Base-by-base conservation (phyloP, 768 basidiomycete species). In the Agrocybe praecox region DNA sequence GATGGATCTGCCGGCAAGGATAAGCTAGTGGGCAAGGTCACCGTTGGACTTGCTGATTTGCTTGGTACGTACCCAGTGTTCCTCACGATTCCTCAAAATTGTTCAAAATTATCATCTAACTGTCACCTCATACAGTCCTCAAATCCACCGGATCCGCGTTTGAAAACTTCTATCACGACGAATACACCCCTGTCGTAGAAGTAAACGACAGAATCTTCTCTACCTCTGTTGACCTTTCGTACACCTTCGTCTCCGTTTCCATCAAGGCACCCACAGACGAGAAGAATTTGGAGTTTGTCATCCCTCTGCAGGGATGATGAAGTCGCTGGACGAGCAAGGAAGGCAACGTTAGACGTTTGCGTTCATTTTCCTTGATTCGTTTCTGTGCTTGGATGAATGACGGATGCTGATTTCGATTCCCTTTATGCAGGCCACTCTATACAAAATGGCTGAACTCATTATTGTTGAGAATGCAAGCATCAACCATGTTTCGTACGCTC, bases 111-210 rank as follows among this genome's bases (percentile, higher is more conserved):
- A 18, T 43, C n/a, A 21, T 9, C 40, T 49, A 8, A 34, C 23
- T 29, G 14, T 40, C 1, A 42, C 24, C 10, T 6, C 11, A 19
- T 29, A 11, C 62, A 92, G 95, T 97, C 14, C 83, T 98, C 65
- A 98, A 98, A 74, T 85, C 90, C 32, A 87, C 90, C 4, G 96
- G 93, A 12, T 94, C 92, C 0, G 83, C 88, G 0, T 98, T 98
- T 68, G 80, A 87, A 53, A 79, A 82, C 23, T 98, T 95, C 72
- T 69, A 90, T 48, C 81, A 84, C 2, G 94, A 96, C 71, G 91
- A 94, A 65, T 92, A 86, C 72, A 95, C 95, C n/a, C 95, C 92
- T 1, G 83, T 96, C 19, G 76, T 70, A 14, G 87, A 90, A 60
- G 95, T 96, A 44, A 72, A 87, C 62, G 96, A 98, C 61, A 84